Base-by-base conservation (phyloP, 169 alveolate genomes). In the Fabrea salina region DNA sequence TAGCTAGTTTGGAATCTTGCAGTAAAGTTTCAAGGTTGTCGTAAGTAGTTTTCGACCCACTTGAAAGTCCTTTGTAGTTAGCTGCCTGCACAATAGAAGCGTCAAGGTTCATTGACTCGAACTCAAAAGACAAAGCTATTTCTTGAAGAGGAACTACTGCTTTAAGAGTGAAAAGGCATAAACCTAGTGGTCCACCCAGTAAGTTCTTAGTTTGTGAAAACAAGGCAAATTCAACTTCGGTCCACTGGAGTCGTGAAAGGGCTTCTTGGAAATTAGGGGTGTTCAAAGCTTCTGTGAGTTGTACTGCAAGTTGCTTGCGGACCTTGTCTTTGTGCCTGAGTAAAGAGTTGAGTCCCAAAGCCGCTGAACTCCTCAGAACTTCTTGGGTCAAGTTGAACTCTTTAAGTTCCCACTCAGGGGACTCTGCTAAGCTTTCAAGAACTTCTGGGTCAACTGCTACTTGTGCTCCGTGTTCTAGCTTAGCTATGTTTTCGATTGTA, bases 1-100 rank as follows among this genome's bases (percentile, higher is more conserved):
- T 70, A 16, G 79, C 66, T 35, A 47, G 13, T 44, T 70, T 70
- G 25, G 79, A 70, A 37, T 70, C 79, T 5, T 43, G 32, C 4
- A 70, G 79, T n/a, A 70, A 25, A 25, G 67, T 16, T 44, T 70
- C 54, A 11, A 70, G 37, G 49, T 70, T 70, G 8, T 19, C 66
- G 11, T 47, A 35, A 19, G 67, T 43, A 19, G 64, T 44, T 4
- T 44, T 49, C 11, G 49, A 25, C 5, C 79, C 79, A 27, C 33
- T 22, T 6, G 71, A 58, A 22, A 58, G 27, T 58, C 35, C 47
- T 5, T 37, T 30, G 33, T 58, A 58, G 16, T 22, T 22, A 6
- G 35, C 43, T 22, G 25, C 71, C n/a, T 58, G 47, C 16, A 32
- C 22, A 58, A 58, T 27, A 5, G 71, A 58, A 27, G 49, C 43